These are phyloP conservation scores for Penicillium paradoxum DNA, from an alignment of 495 filamentous ascomycete genomes.

Conservation along the genomic window DNA sequence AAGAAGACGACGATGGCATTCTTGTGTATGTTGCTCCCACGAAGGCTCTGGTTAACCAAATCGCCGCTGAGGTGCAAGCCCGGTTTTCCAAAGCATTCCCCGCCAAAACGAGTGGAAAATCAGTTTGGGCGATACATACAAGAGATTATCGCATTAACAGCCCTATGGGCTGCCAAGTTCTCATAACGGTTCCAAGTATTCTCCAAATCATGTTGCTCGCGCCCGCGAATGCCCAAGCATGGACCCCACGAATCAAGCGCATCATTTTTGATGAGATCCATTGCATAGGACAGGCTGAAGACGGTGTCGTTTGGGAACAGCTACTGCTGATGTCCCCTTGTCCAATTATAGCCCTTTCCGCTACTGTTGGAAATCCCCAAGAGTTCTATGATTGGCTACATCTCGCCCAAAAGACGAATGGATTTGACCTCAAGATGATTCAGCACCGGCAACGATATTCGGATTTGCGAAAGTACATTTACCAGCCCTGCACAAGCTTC, in stretches of 20 bases:
- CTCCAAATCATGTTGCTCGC: slow-evolving; percentile 74
- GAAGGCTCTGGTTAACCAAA: slow-evolving; percentile 79
- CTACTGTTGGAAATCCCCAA: slow-evolving; percentile 71
- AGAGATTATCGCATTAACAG: slow-evolving; percentile 68
- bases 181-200: slow-evolving; percentile 74
- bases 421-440: slow-evolving; percentile 58
- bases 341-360: slow-evolving; percentile 75
- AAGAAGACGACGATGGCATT: slow-evolving; percentile 60
- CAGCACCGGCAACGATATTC: slow-evolving; percentile 63
- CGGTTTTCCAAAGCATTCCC: slow-evolving; percentile 61
- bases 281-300: slow-evolving; percentile 70
- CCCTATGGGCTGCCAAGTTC: slow-evolving; percentile 63
- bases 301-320: slow-evolving; percentile 79
- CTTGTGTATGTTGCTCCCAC: slow-evolving; percentile 77
- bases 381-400: slow-evolving; percentile 65
- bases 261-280: slow-evolving; percentile 88
- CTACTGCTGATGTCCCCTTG: slow-evolving; percentile 68
- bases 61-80: slow-evolving; percentile 67
- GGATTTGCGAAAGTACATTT: slow-evolving; percentile 67
- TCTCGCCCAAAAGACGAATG: slow-evolving; percentile 52
- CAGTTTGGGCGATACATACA: slow-evolving; percentile 77
- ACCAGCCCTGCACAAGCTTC: slow-evolving; percentile 47
- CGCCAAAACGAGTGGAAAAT: slow-evolving; percentile 47
- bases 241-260: slow-evolving; percentile 59
- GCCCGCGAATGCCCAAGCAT: slow-evolving; percentile 61